A percentile compares a stretch with the other conserved stretches of the same genome.
Conservation (phyloP, 257 asterid genomes). For the Solanum phureja region DNA sequence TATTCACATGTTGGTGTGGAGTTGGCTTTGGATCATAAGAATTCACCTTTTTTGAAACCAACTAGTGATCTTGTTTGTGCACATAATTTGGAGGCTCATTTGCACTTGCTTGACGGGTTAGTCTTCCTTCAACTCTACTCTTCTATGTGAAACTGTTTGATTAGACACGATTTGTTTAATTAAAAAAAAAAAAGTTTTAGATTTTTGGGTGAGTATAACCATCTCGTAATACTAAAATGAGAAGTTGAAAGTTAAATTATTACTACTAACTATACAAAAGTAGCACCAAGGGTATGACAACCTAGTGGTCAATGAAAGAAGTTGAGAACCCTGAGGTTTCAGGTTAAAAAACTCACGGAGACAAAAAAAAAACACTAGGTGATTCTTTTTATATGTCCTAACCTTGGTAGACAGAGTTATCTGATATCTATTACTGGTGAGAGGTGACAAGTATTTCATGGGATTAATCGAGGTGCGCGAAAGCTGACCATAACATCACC, state of each 20-base stretch:
- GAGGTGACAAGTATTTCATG: rapidly evolving
- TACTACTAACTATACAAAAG: too few species aligned
- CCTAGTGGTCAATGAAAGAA: neutral
- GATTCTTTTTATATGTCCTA: rapidly evolving
- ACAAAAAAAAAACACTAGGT: too few species aligned
- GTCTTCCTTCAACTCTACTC: neutral
- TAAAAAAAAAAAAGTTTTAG: too few species aligned
- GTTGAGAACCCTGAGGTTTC: rapidly evolving
- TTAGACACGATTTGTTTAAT: rapidly evolving
- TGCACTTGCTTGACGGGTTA: constrained; percentile 57
- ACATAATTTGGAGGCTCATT: constrained; percentile 45
- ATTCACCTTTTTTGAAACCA: constrained; percentile 33
- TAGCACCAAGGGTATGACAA: neutral
- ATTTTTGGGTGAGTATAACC: too few species aligned
- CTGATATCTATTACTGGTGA: neutral
- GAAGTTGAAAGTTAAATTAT: too few species aligned
- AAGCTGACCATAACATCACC: too few species aligned
- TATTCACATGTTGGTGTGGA: constrained; percentile 47
- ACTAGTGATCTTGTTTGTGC: constrained; percentile 20
- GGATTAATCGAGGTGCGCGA: too few species aligned
- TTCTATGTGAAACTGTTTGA: neutral
- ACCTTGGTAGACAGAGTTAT: rapidly evolving
- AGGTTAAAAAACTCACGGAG: rapidly evolving
- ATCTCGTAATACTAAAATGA: too few species aligned
- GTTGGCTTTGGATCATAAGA: constrained; percentile 31